phyloP scores from a whole-genome alignment of 352 stramenopile genomes.

The Globisporangium echinulatum region DNA sequence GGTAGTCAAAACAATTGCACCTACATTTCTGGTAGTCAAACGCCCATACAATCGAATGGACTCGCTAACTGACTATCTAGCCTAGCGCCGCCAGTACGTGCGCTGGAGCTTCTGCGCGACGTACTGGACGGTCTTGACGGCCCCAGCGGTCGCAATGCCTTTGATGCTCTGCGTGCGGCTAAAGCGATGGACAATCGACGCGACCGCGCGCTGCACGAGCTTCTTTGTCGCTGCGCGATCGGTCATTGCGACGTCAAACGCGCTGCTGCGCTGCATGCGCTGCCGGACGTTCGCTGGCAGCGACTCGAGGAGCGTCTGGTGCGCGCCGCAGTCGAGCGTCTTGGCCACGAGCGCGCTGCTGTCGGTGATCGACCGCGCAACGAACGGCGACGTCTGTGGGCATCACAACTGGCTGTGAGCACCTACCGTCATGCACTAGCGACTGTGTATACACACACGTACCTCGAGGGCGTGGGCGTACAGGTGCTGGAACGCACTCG shows the following conservation, averaged over 20 bases:
- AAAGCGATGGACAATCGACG: constrained; percentile 73
- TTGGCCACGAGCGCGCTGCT: constrained; percentile 42
- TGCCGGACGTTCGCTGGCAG: constrained; percentile 45
- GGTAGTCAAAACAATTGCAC: too few relatives aligned
- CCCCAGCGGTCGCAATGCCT: constrained; percentile 78
- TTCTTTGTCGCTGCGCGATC: constrained; percentile 44
- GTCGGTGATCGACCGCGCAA: constrained; percentile 43
- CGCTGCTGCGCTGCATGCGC: constrained; percentile 25
- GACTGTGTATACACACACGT: not conserved
- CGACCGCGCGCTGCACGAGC: constrained; percentile 51
- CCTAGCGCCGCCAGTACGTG: constrained; percentile 53
- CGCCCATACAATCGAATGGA: not conserved
- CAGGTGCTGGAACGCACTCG: constrained; percentile 61
- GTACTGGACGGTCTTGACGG: constrained; percentile 75
- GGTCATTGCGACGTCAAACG: constrained; percentile 18
- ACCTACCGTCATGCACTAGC: too few relatives aligned
- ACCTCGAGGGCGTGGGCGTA: constrained; percentile 78
- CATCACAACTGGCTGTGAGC: too few relatives aligned
- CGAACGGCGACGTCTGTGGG: constrained; percentile 32
- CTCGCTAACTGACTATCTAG: constrained; percentile 7
- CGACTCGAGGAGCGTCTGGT: constrained; percentile 38
- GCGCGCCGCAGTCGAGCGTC: constrained; percentile 24
- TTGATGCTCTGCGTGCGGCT: constrained; percentile 88
- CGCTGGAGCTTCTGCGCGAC: constrained; percentile 81
- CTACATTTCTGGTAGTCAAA: too few relatives aligned